These are phyloP conservation scores for Saccharata proteae DNA, from an alignment of 2,329 filamentous ascomycete genomes.

Conservation along the genomic window DNA sequence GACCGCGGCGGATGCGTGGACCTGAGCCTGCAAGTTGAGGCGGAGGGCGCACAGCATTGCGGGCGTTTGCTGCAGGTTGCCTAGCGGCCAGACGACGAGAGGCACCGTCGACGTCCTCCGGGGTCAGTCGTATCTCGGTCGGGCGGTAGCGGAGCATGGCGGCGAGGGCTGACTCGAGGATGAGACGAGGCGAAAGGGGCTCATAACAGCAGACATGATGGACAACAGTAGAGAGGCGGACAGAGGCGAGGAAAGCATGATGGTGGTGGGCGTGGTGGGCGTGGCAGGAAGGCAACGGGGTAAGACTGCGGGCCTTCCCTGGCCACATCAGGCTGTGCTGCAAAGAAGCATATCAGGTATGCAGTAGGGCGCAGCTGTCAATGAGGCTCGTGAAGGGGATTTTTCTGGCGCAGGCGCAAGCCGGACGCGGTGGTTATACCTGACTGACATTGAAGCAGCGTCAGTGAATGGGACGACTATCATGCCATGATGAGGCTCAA, in stretches of 20 bases:
- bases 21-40: conserved; percentile 7
- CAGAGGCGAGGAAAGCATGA: neutral
- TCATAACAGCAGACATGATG: no score
- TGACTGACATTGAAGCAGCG: no score
- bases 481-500: no score
- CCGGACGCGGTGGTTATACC: no score
- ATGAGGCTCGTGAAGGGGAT: no score
- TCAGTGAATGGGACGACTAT: no score
- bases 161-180: neutral
- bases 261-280: neutral
- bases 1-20: conserved; percentile 18
- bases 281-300: neutral
- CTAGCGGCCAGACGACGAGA: conserved; percentile 19
- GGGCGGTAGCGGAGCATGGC: conserved; percentile 24
- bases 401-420: no score
- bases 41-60: conserved; percentile 3
- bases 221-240: no score
- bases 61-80: conserved; percentile 11
- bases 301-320: no score
- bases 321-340: no score
- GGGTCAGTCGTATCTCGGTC: conserved; percentile 24
- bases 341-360: no score
- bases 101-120: conserved; percentile 24
- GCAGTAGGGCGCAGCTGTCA: no score
- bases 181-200: neutral